Base-by-base conservation (phyloP, 1,139 yeast genomes). In the Candida frijolesensis region DNA sequence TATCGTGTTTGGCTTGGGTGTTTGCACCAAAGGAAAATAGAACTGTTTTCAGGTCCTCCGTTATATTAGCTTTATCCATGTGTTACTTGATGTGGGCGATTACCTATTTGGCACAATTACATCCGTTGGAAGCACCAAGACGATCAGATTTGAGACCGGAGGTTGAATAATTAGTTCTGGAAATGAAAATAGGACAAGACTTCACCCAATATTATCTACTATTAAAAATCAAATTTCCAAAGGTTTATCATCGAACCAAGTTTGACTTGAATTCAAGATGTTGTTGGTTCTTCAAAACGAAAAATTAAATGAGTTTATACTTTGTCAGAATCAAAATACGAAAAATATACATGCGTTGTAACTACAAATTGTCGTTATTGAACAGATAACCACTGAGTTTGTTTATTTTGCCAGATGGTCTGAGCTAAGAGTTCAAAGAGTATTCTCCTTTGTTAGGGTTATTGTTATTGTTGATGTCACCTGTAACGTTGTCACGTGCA, bases 1-100 rank as follows among this genome's bases (percentile, higher is more conserved):
- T 80, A 45, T 82, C 90, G 30, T 76, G 80, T 12, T 78, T 80
- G 44, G 86, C 90, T 54, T 83, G 87, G 87, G 71, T 74, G 43
- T 78, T 78, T 62, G 83, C 87, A 15, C 87, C 87, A 32, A 80
- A 79, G 62, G 78, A 79, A 54, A 84, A 81, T 61, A 74, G 75
- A 53, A 78, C 84, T 33, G 97, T 92, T 43, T 91, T 96, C 95
- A 83, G 97, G 72, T 88, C 96, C 50, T 89, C 97, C 11, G 83
- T 91, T 45, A 85, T 87, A 49, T 77, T 92, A 57, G 82, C 92
- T 3, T 69, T 92, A 63, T 84, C 96, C 19, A 88, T 91, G 96
- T 87, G 91, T 76, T 91, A 81, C 67, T 77, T 91, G 63, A 89
- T 91, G 96, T 90, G 97, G 97, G 97, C 96, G 29, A 84, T 89